Conservation (phyloP, 1,139 yeast species). For the Geotrichum siamense region DNA sequence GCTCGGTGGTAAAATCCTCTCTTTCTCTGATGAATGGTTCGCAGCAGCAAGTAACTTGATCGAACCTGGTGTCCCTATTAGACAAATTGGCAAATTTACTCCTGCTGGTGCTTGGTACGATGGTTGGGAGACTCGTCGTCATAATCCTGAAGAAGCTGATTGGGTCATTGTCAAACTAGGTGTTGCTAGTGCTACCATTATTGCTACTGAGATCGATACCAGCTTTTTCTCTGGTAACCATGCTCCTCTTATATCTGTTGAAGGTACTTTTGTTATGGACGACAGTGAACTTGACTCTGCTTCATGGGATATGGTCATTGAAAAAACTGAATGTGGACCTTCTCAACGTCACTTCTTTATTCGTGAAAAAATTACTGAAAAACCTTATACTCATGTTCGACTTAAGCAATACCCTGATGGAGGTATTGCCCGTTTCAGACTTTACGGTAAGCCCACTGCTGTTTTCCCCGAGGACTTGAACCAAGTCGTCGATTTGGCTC, state of each 20-base stretch:
- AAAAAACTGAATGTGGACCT: conserved; percentile 78
- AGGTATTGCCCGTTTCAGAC: conserved; percentile 89
- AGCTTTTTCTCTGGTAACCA: conserved; percentile 92
- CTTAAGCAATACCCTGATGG: conserved; percentile 95
- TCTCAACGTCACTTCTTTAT: conserved; percentile 75
- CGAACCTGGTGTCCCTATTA: conserved; percentile 68
- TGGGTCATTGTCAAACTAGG: conserved; percentile 82
- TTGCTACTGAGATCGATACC: conserved; percentile 86
- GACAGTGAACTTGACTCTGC: conserved; percentile 32
- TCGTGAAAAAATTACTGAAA: conserved; percentile 49
- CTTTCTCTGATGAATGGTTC: conserved; percentile 85
- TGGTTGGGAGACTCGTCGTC: conserved; percentile 97
- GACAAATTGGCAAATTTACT: conserved; percentile 72
- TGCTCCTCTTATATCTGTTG: conserved; percentile 84
- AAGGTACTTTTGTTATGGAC: conserved; percentile 47
- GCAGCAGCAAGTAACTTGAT: conserved; percentile 88
- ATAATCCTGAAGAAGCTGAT: conserved; percentile 74
- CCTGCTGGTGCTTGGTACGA: conserved; percentile 95
- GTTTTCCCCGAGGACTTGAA: conserved; percentile 45
- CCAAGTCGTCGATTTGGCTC: conserved; percentile 62
- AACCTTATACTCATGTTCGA: conserved; percentile 68
- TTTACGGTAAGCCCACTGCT: conserved; percentile 76
- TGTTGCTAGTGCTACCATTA: conserved; percentile 68
- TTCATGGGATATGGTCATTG: conserved; percentile 65
- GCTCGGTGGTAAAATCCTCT: conserved; percentile 66